Evolutionary conservation across 352 stramenopile genomes (phyloP), one percentile per base, ranked within the genome.

Genomic region (Globisporangium ultimum): DNA sequence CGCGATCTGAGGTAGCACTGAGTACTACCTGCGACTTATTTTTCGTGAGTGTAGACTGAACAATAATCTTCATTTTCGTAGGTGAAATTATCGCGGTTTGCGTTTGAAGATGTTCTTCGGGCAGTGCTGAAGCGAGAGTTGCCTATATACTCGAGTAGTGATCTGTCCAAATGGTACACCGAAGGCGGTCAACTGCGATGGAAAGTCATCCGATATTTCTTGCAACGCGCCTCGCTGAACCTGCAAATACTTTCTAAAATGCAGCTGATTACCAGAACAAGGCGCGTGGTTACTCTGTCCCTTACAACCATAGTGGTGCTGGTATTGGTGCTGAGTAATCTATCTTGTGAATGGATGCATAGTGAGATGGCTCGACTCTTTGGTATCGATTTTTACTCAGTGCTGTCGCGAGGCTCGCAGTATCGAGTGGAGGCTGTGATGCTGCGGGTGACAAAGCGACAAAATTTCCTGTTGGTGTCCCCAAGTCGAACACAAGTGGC

Each of bases 321-420:
- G 24, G 28, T 36, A 10, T 36, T 36, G 28, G 9, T 36, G 28
- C 28, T 36, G 28, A 36, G 9, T 10, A 36, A 8, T 10, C 28
- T 10, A 10, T 10, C 8, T 18, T 51, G 15, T 22, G n/a, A 0
- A 3, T 43, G 28, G 17, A 62, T n/a, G 0, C n/a, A 94, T 1
- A 36, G 80, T 59, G 93, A 98, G 57, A 97, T 97, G 86, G 90
- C 93, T 20, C 78, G 92, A 10, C 66, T 98, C 17, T 96, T 98
- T 76, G 94, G 94, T 9, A 97, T 98, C 54, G 90, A 98, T 49
- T 97, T 98, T 52, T 97, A 94, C 70, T 97, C 89, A 0, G 90
- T 97, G 9, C 70, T 98, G 0, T 97, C 84, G 13, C 78, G 94
- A 13, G 94, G 94, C 2, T 98, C 92, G 10, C 94, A 98, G 61